These are phyloP conservation scores for Trichoderma sp. DNA, from an alignment of 2,329 filamentous ascomycete species.

Conservation along the genomic window DNA sequence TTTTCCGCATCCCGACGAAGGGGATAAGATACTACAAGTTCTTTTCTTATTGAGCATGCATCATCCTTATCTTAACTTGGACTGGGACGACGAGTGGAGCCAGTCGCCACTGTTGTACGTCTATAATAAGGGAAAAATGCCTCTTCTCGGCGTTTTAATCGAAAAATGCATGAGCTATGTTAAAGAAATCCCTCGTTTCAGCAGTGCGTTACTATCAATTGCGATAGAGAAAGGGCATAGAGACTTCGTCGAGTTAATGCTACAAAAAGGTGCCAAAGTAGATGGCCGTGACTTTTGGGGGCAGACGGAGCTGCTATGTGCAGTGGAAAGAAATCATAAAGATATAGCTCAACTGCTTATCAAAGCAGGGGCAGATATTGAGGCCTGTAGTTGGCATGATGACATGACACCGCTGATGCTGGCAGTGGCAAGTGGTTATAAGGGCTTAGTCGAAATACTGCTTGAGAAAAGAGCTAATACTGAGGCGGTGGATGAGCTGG, in stretches of 20 bases:
- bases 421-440: neutral
- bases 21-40: neutral
- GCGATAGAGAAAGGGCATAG: neutral
- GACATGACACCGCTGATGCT: neutral
- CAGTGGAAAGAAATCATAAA: neutral
- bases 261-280: neutral
- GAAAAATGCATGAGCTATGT: neutral
- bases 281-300: neutral
- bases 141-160: neutral
- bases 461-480: neutral
- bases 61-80: neutral
- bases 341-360: neutral
- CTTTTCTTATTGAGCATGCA: neutral
- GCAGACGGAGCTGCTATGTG: neutral
- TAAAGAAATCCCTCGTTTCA: neutral
- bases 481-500: neutral
- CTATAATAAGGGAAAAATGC: neutral
- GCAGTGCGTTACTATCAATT: neutral
- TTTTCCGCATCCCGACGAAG: neutral
- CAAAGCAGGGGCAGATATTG: neutral
- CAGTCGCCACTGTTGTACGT: neutral
- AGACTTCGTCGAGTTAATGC: neutral
- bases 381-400: neutral
- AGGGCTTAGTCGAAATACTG: neutral
- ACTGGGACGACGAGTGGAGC: neutral